Percentiles rank a stretch among this genome's conserved stretches.
These are phyloP conservation scores for Neophaeococcomyces aloes DNA, from an alignment of 2,329 filamentous ascomycete genomes.

Conservation along the genomic window DNA sequence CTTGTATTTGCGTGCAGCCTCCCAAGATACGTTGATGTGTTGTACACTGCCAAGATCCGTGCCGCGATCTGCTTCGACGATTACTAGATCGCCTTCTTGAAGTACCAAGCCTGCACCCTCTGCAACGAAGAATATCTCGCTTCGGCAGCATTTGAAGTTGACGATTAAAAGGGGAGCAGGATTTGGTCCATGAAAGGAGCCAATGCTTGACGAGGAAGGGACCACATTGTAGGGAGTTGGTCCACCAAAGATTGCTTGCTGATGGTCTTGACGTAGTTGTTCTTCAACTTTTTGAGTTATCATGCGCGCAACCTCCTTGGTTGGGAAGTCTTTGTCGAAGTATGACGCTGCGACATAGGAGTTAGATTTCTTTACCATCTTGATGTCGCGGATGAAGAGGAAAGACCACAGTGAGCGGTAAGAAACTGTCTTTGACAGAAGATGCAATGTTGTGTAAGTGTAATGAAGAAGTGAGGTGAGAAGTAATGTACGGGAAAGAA, in stretches of 20 bases:
- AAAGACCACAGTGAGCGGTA: too few relatives aligned
- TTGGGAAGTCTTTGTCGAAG: too few relatives aligned
- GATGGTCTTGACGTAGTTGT: conserved; percentile 9
- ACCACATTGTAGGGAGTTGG: conserved; percentile 3
- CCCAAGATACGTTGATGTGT: conserved; percentile 76
- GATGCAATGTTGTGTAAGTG: too few relatives aligned
- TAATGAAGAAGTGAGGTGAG: background rate
- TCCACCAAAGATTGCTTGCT: conserved; percentile 8
- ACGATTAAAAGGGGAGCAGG: conserved; percentile 76
- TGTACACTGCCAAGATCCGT: conserved; percentile 91
- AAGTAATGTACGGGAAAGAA: background rate
- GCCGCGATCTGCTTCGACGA: conserved; percentile 92
- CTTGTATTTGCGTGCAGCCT: conserved; percentile 77
- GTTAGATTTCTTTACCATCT: conserved; percentile 31
- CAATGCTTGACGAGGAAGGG: conserved; percentile 11
- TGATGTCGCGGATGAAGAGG: conserved; percentile 19
- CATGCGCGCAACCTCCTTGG: conserved; percentile 26
- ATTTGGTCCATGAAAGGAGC: conserved; percentile 28
- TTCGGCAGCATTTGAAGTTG: conserved; percentile 89
- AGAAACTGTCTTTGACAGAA: too few relatives aligned
- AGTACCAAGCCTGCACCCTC: conserved; percentile 88
- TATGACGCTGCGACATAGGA: conserved; percentile 34
- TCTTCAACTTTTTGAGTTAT: conserved; percentile 30
- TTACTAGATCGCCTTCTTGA: conserved; percentile 85
- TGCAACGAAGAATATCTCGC: conserved; percentile 94